Evolutionary conservation across 176 grass and related monocot species (phyloP).

Genomic region (Dactylis glomerata): DNA sequence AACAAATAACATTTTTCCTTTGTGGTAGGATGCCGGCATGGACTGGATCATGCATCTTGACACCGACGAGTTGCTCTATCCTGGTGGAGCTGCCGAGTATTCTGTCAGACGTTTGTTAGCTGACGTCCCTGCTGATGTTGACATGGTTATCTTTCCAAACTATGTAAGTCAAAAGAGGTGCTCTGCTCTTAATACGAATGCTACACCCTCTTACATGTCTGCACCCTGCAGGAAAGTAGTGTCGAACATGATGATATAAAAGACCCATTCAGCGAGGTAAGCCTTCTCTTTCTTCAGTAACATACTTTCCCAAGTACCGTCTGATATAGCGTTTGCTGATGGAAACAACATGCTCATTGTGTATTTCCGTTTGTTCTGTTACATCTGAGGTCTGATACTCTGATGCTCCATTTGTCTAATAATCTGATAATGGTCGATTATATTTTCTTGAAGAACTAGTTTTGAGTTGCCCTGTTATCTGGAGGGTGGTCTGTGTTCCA

Average conservation of each 20-base stretch:
- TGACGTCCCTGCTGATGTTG: slow-evolving; percentile 64
- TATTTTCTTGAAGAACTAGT: slow-evolving; percentile 13
- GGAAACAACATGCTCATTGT: background rate
- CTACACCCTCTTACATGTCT: background rate
- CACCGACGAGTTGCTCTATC: slow-evolving; percentile 90
- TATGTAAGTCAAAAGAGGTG: slow-evolving; percentile 66
- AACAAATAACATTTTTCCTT: slow-evolving; percentile 18
- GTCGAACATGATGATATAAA: slow-evolving; percentile 75
- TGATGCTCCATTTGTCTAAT: background rate
- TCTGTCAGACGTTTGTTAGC: slow-evolving; percentile 64
- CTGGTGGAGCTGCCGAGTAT: slow-evolving; percentile 68
- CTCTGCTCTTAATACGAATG: background rate
- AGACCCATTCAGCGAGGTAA: slow-evolving; percentile 94
- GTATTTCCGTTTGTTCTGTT: background rate
- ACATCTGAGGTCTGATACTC: background rate
- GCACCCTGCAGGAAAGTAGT: slow-evolving; percentile 78
- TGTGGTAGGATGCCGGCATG: slow-evolving; percentile 67
- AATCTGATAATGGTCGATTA: background rate
- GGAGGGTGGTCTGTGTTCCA: background rate
- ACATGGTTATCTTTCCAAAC: slow-evolving; percentile 98
- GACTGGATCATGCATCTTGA: slow-evolving; percentile 99
- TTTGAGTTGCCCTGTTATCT: background rate
- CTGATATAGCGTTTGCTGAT: background rate
- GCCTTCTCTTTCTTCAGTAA: background rate
- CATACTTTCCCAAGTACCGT: background rate